These are phyloP conservation scores for Candida odintsovae DNA, from an alignment of 805 yeast species.

Conservation along the genomic window DNA sequence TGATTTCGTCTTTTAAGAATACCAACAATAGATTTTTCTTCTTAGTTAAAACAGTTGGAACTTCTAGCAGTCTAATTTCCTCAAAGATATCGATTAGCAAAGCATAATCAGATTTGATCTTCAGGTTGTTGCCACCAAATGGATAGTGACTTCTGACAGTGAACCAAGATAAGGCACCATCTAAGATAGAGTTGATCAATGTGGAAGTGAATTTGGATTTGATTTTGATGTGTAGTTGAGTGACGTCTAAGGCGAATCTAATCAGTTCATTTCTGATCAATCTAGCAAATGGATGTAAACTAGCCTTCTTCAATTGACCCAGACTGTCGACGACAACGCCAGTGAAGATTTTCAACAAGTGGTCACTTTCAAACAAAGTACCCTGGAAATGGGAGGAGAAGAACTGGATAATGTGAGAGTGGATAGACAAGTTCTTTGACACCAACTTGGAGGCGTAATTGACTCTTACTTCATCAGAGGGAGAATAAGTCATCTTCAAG, in stretches of 20 bases:
- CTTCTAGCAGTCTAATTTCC: conserved; percentile 11
- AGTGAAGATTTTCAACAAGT: conserved; percentile 63
- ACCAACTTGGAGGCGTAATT: conserved; percentile 46
- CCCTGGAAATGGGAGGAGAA: conserved; percentile 79
- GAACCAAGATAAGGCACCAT: conserved; percentile 79
- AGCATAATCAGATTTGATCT: conserved; percentile 62
- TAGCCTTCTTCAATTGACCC: conserved; percentile 46
- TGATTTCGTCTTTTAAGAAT: conserved; percentile 73
- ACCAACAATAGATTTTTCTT: conserved; percentile 52
- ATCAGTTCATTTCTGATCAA: conserved; percentile 69
- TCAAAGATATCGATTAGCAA: conserved; percentile 46
- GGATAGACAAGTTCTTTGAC: conserved; percentile 54
- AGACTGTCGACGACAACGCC: conserved; percentile 54
- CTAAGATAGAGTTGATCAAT: conserved; percentile 45
- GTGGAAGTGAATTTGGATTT: conserved; percentile 37
- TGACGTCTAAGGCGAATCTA: conserved; percentile 58
- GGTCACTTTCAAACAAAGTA: conserved; percentile 63
- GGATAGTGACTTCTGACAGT: conserved; percentile 59
- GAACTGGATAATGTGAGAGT: conserved; percentile 58
- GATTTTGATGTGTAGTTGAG: conserved; percentile 48
- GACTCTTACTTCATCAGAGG: conserved; percentile 62
- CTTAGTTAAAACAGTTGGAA: conserved; percentile 27
- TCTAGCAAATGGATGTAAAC: conserved; percentile 80
- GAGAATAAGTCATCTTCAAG: conserved; percentile 81
- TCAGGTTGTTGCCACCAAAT: conserved; percentile 74